Evolutionary conservation across 2,329 filamentous ascomycete species (phyloP), one percentile per base, ranked within the genome.

Genomic region (Penicillium occitanis): DNA sequence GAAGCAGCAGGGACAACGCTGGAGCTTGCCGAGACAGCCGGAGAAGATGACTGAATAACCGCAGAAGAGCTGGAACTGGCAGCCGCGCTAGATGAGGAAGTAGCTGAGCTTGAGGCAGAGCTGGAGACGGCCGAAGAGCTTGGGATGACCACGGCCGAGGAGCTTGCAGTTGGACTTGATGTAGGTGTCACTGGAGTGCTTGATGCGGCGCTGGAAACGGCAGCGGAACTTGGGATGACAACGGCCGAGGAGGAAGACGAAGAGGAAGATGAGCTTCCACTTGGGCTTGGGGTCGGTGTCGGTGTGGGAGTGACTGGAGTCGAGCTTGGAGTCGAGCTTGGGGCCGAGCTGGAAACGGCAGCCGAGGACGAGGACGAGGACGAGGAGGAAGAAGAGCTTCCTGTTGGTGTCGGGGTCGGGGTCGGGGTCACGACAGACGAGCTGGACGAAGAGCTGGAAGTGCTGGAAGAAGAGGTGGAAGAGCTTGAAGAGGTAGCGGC

Each of bases 401-500:
- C 35, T 37, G 46, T 55, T 8, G 28, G 13, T 17, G 63, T 33
- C 1, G 55, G 35, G 13, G 63, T 60, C 19, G 53, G 33, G 14
- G 63, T 35, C 1, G 44, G n/a, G 7, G 44, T 50, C 2, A 25
- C 37, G 17, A 33, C 25, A 7, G 48, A 5, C 5, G 61, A 42
- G 25, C 28, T 57, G 8, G 61, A 46, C 17, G 63, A 64, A 25
- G 25, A 25, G 53, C 17, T 64, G n/a, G 63, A 59, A 42, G 42
- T 17, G 33, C 35, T 33, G 30, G n/a, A 30, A 4, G 40, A 40
- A 14, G 63, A 57, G 50, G 28, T 46, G 5, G 61, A 46, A 8
- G 63, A 64, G 53, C 25, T 64, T 2, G 25, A 37, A 30, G 63
- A 53, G 25, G 63, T 51, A 19, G 46, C 30, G 28, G 44, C 33